Evolutionary conservation across 2,329 filamentous ascomycete species (phyloP), one percentile per base, ranked within the genome.

Genomic region (Arthrinium puccinioides): DNA sequence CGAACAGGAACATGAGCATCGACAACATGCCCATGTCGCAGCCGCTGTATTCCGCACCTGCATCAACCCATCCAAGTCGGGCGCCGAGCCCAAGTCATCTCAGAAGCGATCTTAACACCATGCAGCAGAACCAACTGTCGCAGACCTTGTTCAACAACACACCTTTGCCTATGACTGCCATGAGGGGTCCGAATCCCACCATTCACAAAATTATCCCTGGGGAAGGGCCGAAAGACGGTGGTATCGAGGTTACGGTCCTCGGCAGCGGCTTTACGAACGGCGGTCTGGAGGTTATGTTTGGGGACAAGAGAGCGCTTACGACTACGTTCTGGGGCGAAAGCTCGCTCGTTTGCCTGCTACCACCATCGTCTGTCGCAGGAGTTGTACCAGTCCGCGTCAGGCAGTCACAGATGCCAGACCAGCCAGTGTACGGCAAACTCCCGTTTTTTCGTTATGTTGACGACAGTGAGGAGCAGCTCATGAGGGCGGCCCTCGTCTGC

Each of bases 151-250:
- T 72, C 57, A 57, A 26, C 8, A 16, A 60, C 15, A 59, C 75
- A 21, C 66, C 74, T 20, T 55, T 76, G 20, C 61, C 58, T 7
- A 61, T 72, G 38, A 66, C 66, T 33, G 66, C 69, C 29, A 63
- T 70, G n/a, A 63, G 71, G 21, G 38, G 48, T 1, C 55, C 61
- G 9, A 67, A 74, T 3, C 76, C 82, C 2, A 74, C 75, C 14
- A 90, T 94, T 16, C 82, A 87, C 55, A 90, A 89, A 56, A 72
- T 95, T 43, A 86, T 92, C 24, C 88, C 89, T 1, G 74, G 74
- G 21, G 85, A 94, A 57, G 88, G 88, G 0, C 85, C 88, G 6
- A 85, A 81, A 41, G 78, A 77, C 24, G 88, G 88, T 41, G 88
- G 88, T 28, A 88, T 87, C 36, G 88, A 96, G 57, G 87, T 95